Evolutionary conservation across 257 asterid species (phyloP).

Genomic region (Gentiana straminea): DNA sequence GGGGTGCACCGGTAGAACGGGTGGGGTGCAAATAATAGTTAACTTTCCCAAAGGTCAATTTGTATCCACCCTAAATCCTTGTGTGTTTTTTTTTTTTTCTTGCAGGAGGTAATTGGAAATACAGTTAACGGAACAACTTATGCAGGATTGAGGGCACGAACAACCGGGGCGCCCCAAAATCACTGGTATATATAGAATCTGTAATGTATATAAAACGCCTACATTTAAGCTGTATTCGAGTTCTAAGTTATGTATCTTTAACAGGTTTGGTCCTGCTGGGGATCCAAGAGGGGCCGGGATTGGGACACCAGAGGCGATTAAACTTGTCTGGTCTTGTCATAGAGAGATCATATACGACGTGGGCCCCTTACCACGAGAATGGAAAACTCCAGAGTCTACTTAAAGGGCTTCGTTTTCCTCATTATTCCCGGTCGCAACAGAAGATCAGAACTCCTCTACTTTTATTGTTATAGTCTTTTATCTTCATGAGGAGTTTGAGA

Average conservation of each 20-base stretch:
- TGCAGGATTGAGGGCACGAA: slow-evolving; percentile 85
- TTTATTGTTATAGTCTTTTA: no score
- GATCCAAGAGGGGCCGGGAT: slow-evolving; percentile 93
- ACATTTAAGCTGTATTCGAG: neutral
- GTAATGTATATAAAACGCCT: neutral
- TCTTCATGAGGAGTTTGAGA: no score
- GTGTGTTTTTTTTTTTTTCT: neutral
- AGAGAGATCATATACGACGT: slow-evolving; percentile 67
- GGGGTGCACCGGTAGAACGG: no score
- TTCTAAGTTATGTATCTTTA: neutral
- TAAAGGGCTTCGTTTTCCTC: slow-evolving; percentile 2
- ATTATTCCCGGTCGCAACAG: no score
- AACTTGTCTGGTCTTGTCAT: slow-evolving; percentile 91
- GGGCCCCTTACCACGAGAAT: slow-evolving; percentile 60
- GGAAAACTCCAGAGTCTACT: slow-evolving; percentile 47
- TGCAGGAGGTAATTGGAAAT: slow-evolving; percentile 77
- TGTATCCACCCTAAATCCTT: neutral
- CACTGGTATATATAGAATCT: slow-evolving; percentile 50
- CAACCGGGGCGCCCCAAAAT: slow-evolving; percentile 93
- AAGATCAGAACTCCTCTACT: no score
- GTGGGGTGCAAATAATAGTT: no score
- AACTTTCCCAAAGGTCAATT: no score
- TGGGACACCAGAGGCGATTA: slow-evolving; percentile 87
- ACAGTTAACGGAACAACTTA: slow-evolving; percentile 94
- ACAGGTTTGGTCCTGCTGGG: slow-evolving; percentile 88